phyloP scores from a whole-genome alignment of 2,329 filamentous ascomycete genomes.

The Stemphylium beticola region DNA sequence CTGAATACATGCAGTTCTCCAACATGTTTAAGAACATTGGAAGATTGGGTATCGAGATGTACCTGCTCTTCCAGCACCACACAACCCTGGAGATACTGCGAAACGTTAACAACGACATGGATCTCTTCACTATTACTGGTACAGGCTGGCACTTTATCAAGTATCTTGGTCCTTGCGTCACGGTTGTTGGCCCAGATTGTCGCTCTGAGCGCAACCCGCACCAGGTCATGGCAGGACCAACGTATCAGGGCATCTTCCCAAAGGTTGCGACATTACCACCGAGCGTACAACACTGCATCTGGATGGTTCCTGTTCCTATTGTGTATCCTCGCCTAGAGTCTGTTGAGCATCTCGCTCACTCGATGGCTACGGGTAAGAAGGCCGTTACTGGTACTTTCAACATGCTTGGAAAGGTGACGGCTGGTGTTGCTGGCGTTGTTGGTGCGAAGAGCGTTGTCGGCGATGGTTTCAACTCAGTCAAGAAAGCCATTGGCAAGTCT shows the following conservation, averaged over 20 bases:
- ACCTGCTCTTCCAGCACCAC: slow-evolving; percentile 96
- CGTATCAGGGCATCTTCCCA: slow-evolving; percentile 96
- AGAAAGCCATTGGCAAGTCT: slow-evolving; percentile 93
- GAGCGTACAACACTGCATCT: slow-evolving; percentile 94
- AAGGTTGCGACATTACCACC: slow-evolving; percentile 90
- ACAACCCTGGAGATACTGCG: slow-evolving; percentile 92
- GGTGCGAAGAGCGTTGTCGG: slow-evolving; percentile 92
- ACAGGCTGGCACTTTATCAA: slow-evolving; percentile 99
- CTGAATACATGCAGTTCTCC: slow-evolving; percentile 97
- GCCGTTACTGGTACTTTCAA: slow-evolving; percentile 97
- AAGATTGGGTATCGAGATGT: slow-evolving; percentile 95
- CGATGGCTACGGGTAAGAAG: slow-evolving; percentile 93
- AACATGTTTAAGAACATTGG: slow-evolving; percentile 99
- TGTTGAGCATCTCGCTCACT: slow-evolving; percentile 88
- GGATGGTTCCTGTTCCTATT: slow-evolving; percentile 91
- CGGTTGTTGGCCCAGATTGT: slow-evolving; percentile 88
- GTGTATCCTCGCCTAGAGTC: slow-evolving; percentile 91
- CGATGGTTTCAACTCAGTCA: slow-evolving; percentile 91
- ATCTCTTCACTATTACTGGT: slow-evolving; percentile 97
- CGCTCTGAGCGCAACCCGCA: slow-evolving; percentile 88
- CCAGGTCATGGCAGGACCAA: slow-evolving; percentile 93
- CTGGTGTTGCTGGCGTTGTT: slow-evolving; percentile 92
- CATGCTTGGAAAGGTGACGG: slow-evolving; percentile 91
- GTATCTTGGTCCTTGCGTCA: slow-evolving; percentile 88
- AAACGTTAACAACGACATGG: slow-evolving; percentile 83